Evolutionary conservation across 768 basidiomycete genomes (phyloP).

Genomic region (Coprinopsis cinerea): DNA sequence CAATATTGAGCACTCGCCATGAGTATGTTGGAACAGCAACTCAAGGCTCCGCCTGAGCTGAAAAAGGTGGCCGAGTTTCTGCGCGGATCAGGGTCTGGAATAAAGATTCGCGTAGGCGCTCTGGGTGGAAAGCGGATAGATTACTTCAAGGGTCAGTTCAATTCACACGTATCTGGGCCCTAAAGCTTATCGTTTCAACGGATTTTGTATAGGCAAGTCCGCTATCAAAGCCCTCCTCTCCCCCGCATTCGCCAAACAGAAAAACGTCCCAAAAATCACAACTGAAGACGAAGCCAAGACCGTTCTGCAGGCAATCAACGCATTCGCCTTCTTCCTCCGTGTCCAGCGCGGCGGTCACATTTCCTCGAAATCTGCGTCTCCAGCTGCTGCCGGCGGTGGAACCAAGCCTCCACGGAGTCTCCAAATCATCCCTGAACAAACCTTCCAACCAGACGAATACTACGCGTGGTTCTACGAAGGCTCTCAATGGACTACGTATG

Average conservation of each 20-base stretch:
- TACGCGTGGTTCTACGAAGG: constrained; percentile 98
- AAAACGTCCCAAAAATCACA: constrained; percentile 68
- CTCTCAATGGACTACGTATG: constrained; percentile 88
- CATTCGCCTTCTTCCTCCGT: constrained; percentile 88
- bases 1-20: too few relatives aligned
- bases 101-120: constrained; percentile 86
- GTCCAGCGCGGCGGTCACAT: constrained; percentile 72
- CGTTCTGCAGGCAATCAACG: constrained; percentile 64
- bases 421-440: constrained; percentile 74
- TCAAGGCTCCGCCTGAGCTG: constrained; percentile 72
- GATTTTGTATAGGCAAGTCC: constrained; percentile 70
- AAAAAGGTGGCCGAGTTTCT: constrained; percentile 83
- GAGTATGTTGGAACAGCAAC: constrained; percentile 80
- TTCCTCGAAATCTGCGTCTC: constrained; percentile 63
- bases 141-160: constrained; percentile 99
- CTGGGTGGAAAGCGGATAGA: constrained; percentile 92
- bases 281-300: constrained; percentile 69
- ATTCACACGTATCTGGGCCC: too few relatives aligned
- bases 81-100: constrained; percentile 76
- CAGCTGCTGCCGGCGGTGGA: too few relatives aligned
- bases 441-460: constrained; percentile 74
- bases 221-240: constrained; percentile 89
- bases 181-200: too few relatives aligned
- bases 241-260: constrained; percentile 86
- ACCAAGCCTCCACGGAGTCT: too few relatives aligned